Percentiles rank a stretch among this genome's conserved stretches.
phyloP scores from a whole-genome alignment of 2,329 filamentous ascomycete species.

The Stachybotrys chlorohalonatus region DNA sequence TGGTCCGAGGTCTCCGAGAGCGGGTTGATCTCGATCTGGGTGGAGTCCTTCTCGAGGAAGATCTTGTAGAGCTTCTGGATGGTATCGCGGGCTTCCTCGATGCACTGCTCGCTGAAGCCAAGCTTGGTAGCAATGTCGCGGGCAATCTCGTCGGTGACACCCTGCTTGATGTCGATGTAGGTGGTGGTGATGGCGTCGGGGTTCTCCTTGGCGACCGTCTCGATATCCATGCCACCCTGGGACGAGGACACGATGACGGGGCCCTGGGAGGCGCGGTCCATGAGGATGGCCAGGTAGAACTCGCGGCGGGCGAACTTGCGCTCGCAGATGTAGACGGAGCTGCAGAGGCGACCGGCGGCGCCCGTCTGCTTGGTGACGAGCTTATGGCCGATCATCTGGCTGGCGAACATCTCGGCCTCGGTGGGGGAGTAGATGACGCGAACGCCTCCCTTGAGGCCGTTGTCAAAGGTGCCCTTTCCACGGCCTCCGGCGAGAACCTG shows the following conservation, averaged over 20 bases:
- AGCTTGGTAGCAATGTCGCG: constrained; percentile 82
- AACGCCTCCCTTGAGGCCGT: constrained; percentile 97
- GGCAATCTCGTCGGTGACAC: constrained; percentile 93
- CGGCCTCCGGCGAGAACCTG: constrained; percentile 96
- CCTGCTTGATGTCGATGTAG: constrained; percentile 84
- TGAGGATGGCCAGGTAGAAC: constrained; percentile 97
- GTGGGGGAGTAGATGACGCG: constrained; percentile 98
- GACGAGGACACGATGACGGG: constrained; percentile 97
- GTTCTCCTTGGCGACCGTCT: constrained; percentile 95
- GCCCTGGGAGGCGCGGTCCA: constrained; percentile 86
- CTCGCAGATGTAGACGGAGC: constrained; percentile 97
- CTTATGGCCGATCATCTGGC: constrained; percentile 99
- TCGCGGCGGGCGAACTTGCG: constrained; percentile 98
- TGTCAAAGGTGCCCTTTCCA: constrained; percentile 97
- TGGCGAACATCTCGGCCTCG: constrained; percentile 92
- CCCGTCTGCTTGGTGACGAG: constrained; percentile 99
- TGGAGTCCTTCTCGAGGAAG: constrained; percentile 97
- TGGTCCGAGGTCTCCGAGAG: constrained; percentile 97
- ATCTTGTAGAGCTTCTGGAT: constrained; percentile 99
- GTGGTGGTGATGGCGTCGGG: constrained; percentile 94
- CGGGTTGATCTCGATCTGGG: constrained; percentile 99
- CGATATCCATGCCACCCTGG: constrained; percentile 98
- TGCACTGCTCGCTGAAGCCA: constrained; percentile 95
- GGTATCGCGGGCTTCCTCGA: constrained; percentile 88
- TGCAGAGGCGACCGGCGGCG: constrained; percentile 86